These are phyloP conservation scores for Dendrobium nobile DNA, from an alignment of 106 monocot genomes.

Conservation along the genomic window DNA sequence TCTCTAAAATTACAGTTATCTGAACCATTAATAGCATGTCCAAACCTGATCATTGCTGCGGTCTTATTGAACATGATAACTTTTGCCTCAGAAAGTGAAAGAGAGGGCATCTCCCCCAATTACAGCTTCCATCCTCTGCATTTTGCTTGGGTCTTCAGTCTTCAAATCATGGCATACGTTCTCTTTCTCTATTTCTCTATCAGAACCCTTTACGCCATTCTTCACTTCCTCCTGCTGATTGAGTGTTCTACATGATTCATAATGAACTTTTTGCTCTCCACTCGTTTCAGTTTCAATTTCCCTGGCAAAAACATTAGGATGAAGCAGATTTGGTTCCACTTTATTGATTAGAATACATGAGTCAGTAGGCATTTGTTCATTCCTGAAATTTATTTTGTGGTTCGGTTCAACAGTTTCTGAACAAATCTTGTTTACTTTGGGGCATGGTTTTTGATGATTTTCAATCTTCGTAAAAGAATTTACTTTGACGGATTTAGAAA, in stretches of 20 bases:
- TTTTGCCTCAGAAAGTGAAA: not conserved
- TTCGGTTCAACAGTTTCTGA: not conserved
- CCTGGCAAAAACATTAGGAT: not conserved
- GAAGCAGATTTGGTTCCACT: not conserved
- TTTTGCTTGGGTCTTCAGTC: not conserved
- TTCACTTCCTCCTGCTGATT: not conserved
- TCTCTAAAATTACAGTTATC: not conserved
- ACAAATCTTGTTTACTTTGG: not conserved
- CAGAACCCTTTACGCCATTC: not conserved
- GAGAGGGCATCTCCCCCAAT: not conserved
- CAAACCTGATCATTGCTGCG: not conserved
- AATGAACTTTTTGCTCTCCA: not conserved
- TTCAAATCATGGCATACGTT: not conserved
- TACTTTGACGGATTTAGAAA: not conserved
- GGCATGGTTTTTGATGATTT: not conserved
- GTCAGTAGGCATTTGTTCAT: not conserved
- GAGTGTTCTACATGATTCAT: not conserved
- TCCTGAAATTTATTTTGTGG: not conserved
- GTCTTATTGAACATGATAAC: not conserved
- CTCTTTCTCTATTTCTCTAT: not conserved
- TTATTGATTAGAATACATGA: not conserved
- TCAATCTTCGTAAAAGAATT: not conserved
- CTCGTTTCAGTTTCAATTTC: not conserved
- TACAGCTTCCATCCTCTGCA: not conserved
- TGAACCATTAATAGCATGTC: not conserved